Percentiles rank a stretch among this genome's conserved stretches.
Evolutionary conservation across 768 basidiomycete genomes (phyloP).

Genomic region (Melanogaster broomeanus): DNA sequence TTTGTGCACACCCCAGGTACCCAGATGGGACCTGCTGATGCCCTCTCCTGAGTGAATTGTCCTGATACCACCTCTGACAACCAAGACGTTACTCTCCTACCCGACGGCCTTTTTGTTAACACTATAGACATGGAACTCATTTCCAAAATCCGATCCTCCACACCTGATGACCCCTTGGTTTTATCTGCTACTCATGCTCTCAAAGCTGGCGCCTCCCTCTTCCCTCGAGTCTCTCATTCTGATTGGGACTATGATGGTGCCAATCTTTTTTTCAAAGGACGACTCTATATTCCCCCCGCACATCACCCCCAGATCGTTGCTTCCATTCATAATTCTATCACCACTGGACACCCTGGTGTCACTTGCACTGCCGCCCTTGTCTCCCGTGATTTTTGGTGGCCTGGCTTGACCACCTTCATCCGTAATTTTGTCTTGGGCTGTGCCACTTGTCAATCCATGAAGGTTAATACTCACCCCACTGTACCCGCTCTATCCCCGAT

Average conservation of each 20-base stretch:
- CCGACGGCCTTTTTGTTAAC: too few relatives aligned
- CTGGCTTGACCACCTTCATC: background rate
- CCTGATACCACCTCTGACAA: constrained; percentile 42
- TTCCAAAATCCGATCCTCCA: too few relatives aligned
- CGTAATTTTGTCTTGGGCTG: background rate
- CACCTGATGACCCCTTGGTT: background rate
- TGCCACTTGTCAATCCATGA: constrained; percentile 9
- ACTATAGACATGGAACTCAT: too few relatives aligned
- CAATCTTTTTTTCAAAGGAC: too few relatives aligned
- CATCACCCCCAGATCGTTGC: too few relatives aligned
- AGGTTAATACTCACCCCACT: background rate
- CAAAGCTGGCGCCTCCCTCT: background rate
- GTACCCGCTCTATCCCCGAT: background rate
- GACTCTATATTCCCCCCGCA: too few relatives aligned
- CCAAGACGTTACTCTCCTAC: too few relatives aligned
- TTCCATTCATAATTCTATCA: too few relatives aligned
- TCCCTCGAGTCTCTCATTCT: too few relatives aligned
- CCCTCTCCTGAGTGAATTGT: too few relatives aligned
- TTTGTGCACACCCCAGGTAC: background rate
- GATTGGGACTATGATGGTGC: too few relatives aligned
- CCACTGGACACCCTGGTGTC: background rate
- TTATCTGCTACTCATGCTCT: background rate
- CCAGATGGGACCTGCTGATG: too few relatives aligned
- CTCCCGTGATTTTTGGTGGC: constrained; percentile 4
- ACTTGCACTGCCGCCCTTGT: background rate